A percentile compares a stretch with the other conserved stretches of the same genome.
phyloP scores from a whole-genome alignment of 306 rosid genomes.

The Hippophae tibetana region DNA sequence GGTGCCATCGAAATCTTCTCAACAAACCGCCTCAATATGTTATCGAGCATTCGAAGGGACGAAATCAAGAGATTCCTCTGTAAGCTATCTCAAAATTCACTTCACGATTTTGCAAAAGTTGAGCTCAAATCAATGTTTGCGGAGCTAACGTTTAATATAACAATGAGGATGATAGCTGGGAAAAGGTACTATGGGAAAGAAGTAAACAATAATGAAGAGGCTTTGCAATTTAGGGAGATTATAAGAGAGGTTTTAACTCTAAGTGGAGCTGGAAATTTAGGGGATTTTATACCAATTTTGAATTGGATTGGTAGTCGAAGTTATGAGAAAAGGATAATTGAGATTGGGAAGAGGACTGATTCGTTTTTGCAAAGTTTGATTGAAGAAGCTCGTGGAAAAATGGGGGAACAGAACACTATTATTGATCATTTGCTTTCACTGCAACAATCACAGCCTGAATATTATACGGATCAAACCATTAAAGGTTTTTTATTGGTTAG shows the following conservation, averaged over 20 bases:
- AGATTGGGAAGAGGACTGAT: constrained; percentile 24
- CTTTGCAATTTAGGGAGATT: constrained; percentile 26
- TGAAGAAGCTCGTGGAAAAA: constrained; percentile 7
- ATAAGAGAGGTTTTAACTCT: constrained; percentile 13
- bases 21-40: constrained; percentile 10
- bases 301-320: constrained; percentile 29
- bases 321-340: constrained; percentile 7
- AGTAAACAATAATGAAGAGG: constrained; percentile 30
- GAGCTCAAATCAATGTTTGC: constrained; percentile 25
- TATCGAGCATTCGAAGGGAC: constrained; percentile 24
- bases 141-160: constrained; percentile 45
- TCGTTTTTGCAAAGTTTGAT: constrained; percentile 12
- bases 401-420: neutral
- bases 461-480: constrained; percentile 17
- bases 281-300: constrained; percentile 36
- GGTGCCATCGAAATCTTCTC: constrained; percentile 15
- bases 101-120: constrained; percentile 19
- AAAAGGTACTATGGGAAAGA: constrained; percentile 46
- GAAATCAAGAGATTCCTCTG: constrained; percentile 24
- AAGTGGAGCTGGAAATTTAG: constrained; percentile 19
- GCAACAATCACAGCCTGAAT: constrained; percentile 19
- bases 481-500: constrained; percentile 23
- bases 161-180: constrained; percentile 61
- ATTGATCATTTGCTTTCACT: constrained; percentile 13
- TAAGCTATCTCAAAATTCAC: constrained; percentile 1